Evolutionary conservation across 1,284 basidiomycete genomes (phyloP).

Genomic region (Melampsora americana): DNA sequence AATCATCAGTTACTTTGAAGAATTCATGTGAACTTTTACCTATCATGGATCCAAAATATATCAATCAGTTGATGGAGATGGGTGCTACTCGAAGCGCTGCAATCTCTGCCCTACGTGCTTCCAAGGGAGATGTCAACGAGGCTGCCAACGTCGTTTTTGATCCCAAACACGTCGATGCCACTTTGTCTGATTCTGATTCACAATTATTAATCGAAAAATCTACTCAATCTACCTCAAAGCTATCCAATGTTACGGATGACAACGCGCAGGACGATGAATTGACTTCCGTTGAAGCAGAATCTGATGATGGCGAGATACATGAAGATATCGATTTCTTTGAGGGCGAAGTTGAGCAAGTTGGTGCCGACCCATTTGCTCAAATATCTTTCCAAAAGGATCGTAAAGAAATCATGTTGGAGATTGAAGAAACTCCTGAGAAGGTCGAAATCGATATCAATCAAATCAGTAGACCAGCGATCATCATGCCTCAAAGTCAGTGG

Average conservation of each 20-base stretch:
- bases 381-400: constrained; percentile 89
- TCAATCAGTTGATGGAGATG: constrained; percentile 50
- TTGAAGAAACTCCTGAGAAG: constrained; percentile 67
- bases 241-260: neutral
- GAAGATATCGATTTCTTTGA: constrained; percentile 58
- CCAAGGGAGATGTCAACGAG: constrained; percentile 74
- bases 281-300: neutral
- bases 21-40: no score
- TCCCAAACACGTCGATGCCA: neutral
- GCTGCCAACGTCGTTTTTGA: constrained; percentile 75
- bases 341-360: constrained; percentile 58
- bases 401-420: constrained; percentile 75
- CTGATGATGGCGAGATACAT: constrained; percentile 69
- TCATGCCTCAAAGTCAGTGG: constrained; percentile 81
- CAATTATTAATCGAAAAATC: neutral
- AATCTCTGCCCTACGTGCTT: constrained; percentile 68
- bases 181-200: neutral
- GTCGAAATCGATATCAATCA: constrained; percentile 58
- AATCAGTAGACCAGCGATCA: neutral
- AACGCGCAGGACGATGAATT: constrained; percentile 3
- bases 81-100: constrained; percentile 74
- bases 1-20: no score
- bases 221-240: neutral
- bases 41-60: neutral
- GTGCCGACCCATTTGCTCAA: constrained; percentile 50